Conservation (phyloP, 331 rosid species). For the Pyrus hybrid region DNA sequence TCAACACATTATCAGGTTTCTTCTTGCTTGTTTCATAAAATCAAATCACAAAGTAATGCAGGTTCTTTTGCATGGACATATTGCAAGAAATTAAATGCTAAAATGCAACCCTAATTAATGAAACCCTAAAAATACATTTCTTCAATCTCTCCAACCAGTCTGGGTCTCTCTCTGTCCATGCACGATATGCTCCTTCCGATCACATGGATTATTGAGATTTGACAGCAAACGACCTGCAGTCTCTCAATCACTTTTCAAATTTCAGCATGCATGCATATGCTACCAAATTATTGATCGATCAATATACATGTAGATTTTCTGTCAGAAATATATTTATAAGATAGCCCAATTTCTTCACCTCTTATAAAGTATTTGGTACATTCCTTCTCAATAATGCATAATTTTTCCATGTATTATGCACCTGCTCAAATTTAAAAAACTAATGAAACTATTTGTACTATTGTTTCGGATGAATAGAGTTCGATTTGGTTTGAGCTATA, state of each 20-base stretch:
- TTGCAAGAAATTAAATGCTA: conserved; percentile 8
- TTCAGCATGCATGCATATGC: not conserved
- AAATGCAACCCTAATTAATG: not conserved
- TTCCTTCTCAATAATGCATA: not conserved
- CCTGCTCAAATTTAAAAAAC: not conserved
- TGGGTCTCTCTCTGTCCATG: not conserved
- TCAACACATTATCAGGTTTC: not conserved
- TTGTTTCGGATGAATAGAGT: not conserved
- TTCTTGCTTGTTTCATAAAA: not conserved
- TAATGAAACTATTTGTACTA: not conserved
- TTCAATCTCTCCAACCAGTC: not conserved
- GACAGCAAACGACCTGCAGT: not conserved
- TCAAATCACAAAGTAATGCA: not conserved
- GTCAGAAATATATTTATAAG: not conserved
- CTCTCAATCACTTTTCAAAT: conserved; percentile 1
- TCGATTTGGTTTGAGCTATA: not conserved
- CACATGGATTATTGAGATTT: conserved; percentile 10
- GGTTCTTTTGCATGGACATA: not conserved
- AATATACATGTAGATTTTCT: not conserved
- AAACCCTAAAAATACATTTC: not conserved
- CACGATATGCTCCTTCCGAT: not conserved
- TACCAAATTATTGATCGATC: not conserved
- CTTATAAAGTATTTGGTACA: not conserved
- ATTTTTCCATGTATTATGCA: not conserved
- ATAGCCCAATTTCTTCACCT: not conserved